A percentile compares a stretch with the other conserved stretches of the same genome.
These are phyloP conservation scores for Aspergillus neoniger DNA, from an alignment of 2,329 filamentous ascomycete species.

Conservation along the genomic window DNA sequence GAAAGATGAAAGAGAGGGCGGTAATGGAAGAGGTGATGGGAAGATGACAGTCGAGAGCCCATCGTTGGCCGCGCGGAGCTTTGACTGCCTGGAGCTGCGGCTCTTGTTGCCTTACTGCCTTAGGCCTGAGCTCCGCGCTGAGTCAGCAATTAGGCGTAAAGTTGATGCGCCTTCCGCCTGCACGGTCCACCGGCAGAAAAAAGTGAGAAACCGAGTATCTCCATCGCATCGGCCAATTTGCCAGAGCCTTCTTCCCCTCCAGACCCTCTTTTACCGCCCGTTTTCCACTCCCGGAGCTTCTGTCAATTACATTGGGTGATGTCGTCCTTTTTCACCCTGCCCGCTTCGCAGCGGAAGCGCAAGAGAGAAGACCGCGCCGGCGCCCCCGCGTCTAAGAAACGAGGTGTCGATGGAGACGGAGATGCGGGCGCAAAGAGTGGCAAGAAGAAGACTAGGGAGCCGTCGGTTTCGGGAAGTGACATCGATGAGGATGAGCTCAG, in stretches of 20 bases:
- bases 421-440: slow-evolving; percentile 40
- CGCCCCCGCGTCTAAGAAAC: slow-evolving; percentile 48
- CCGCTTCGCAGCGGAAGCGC: slow-evolving; percentile 84
- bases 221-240: background rate
- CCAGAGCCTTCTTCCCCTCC: background rate
- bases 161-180: slow-evolving; percentile 30
- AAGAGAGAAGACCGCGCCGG: slow-evolving; percentile 64
- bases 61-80: slow-evolving; percentile 43
- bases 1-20: slow-evolving; percentile 20
- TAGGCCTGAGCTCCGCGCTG: slow-evolving; percentile 35
- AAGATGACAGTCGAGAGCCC: slow-evolving; percentile 26
- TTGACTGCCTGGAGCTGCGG: slow-evolving; percentile 43
- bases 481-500: slow-evolving; percentile 64
- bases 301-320: slow-evolving; percentile 48
- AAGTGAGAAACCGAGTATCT: slow-evolving; percentile 26
- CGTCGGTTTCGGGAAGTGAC: slow-evolving; percentile 87
- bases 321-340: slow-evolving; percentile 95
- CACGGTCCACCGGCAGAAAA: slow-evolving; percentile 41
- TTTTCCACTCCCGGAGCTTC: background rate
- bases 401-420: slow-evolving; percentile 42
- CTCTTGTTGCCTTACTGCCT: slow-evolving; percentile 23
- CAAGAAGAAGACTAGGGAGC: slow-evolving; percentile 59
- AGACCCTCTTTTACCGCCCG: background rate
- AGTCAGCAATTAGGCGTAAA: slow-evolving; percentile 37
- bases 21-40: slow-evolving; percentile 23